Conservation (phyloP, 345 rosid species). For the Conringia planisiliqua region DNA sequence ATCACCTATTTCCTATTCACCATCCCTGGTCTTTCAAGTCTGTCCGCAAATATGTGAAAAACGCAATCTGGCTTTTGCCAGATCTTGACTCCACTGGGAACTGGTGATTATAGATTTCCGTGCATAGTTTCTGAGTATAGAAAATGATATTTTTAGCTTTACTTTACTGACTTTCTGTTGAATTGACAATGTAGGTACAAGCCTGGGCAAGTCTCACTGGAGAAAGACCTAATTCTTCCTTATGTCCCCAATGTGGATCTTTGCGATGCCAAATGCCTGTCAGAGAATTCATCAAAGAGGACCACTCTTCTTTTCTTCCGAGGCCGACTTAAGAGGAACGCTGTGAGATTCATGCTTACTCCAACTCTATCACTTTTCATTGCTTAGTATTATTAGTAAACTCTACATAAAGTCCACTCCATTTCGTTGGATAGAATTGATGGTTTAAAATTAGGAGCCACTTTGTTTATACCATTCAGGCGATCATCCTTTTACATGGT, state of each 20-base stretch:
- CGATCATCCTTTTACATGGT: neutral
- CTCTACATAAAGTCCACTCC: neutral
- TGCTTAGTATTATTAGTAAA: neutral
- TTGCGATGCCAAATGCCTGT: conserved; percentile 70
- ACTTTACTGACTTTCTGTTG: neutral
- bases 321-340: conserved; percentile 94
- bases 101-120: conserved; percentile 49
- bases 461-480: neutral
- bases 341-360: conserved; percentile 47
- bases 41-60: conserved; percentile 78
- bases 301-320: conserved; percentile 72
- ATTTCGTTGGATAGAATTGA: neutral
- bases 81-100: conserved; percentile 98
- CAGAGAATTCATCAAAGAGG: conserved; percentile 58
- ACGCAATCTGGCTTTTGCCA: conserved; percentile 88
- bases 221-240: conserved; percentile 94
- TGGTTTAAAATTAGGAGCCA: neutral
- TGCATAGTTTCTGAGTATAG: too few relatives aligned
- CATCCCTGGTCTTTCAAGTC: conserved; percentile 99
- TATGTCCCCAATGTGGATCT: conserved; percentile 83
- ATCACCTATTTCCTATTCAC: conserved; percentile 95
- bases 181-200: conserved; percentile 64
- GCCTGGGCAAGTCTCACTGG: conserved; percentile 92
- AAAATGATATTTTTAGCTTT: too few relatives aligned
- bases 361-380: neutral